Base-by-base conservation (phyloP, 139 green algal species). In the Pseudopediastrum boryanum region DNA sequence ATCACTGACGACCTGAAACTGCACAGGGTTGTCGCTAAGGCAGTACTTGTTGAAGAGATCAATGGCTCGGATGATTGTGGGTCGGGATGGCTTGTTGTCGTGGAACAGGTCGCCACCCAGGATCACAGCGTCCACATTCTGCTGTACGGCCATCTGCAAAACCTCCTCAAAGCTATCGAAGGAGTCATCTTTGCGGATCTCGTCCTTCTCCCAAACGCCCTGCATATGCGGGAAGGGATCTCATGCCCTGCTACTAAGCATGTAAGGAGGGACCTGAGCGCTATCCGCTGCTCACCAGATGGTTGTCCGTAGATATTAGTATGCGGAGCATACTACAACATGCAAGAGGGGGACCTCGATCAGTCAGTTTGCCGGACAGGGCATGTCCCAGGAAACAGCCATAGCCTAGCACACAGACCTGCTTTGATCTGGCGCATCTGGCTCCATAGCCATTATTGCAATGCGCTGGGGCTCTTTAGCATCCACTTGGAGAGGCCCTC, bases 41-140 rank as follows among this genome's bases (percentile, higher is more conserved):
- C 90, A 97, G 91, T 98, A 92, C 74, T 89, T 84, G 4, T 74
- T 85, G 4, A 99, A 73, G 31, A 97, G 93, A 13, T 93, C 75
- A 23, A 99, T 95, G 9, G 93, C 83, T 5, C 69, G 38, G 6
- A 94, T 86, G 29, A 95, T 52, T 5, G 95, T 94, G n/a, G 82
- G 58, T 12, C 92, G 83, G 3, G 85, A 93, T 27, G 96, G 95
- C 85, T 97, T 98, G 89, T 98, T 99, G 70, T 98, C 94, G 79
- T 99, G 95, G 84, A 99, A 99, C 3, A 99, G 85, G 85, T 99
- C 96, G 2, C 96, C 96, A 19, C 93, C 96, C 52, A 99, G 92
- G 63, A 99, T 88, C 67, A 99, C 87, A 31, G 94, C 67, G 86
- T 99, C 96, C 16, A 91, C 96, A 29, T 87, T 31, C 19, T 84